Base-by-base conservation (phyloP, 371 early-diverging fungal genomes). In the Lichtheimia hyalospora region DNA sequence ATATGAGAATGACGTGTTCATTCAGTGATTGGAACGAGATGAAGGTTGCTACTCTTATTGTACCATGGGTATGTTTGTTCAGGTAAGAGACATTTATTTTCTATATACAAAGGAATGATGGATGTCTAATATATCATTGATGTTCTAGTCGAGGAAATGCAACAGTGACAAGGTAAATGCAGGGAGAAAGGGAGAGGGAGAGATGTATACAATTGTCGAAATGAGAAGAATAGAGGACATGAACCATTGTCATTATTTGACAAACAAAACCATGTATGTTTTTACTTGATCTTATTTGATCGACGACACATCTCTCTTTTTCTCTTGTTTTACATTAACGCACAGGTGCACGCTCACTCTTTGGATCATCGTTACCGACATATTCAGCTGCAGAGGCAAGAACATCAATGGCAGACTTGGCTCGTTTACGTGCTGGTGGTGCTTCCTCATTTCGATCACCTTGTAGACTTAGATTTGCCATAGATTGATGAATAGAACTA, bases 241-340 rank as follows among this genome's bases (percentile, higher is more conserved):
- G 44, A 44, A 46, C n/a, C 25, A 52, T 8, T 42, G n/a, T 48
- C 41, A 28, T 61, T 61, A 21, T 34, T n/a, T 48, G 28, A 16
- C 18, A 20, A 20, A 8, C 13, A 6, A 15, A n/a, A 48, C 52
- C 24, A 49, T 55, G 28, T 34, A 61, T 55, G 49, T 34, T 48
- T 28, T 49, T 49, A 66, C 66, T 66, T 66, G 66, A 64, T 64
- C 64, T 64, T 64, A 64, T 64, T 64, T 64, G 64, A 64, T 59
- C 64, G 53, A 52, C 53, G 52, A 13, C 40, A 21, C 40, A 23
- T 56, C 23, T 44, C 40, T 42, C 23, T 43, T 20, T 43, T 24
- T 43, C 5, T 10, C 23, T 23, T 42, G 20, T 41, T 42, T 39
- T 23, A 40, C 40, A 40, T 56, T 20, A 53, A 39, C 39, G 39